Evolutionary conservation across 1,139 yeast genomes (phyloP).

Genomic region (Pichia sp.): DNA sequence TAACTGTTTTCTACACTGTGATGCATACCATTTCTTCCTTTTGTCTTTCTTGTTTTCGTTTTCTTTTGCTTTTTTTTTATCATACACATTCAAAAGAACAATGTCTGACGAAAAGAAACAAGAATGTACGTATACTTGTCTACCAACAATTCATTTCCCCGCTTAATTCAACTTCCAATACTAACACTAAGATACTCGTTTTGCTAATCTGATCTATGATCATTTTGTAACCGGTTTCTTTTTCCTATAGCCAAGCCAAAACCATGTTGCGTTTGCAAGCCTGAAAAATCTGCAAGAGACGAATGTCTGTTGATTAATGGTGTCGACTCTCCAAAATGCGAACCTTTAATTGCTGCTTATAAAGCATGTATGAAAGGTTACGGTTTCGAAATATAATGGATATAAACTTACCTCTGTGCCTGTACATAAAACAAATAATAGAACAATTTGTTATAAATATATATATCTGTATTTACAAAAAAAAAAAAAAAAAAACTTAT

Average conservation of each 20-base stretch:
- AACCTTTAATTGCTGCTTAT: conserved; percentile 61
- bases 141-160: too few relatives aligned
- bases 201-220: too few relatives aligned
- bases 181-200: not conserved
- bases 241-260: conserved; percentile 53
- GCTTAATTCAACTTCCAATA: not conserved
- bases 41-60: not conserved
- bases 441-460: not conserved
- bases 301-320: conserved; percentile 82
- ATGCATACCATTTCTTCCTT: too few relatives aligned
- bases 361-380: conserved; percentile 87
- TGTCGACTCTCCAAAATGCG: conserved; percentile 79
- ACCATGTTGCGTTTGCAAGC: conserved; percentile 94
- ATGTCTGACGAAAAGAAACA: conserved; percentile 22
- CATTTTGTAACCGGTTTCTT: not conserved
- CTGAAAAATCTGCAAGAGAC: conserved; percentile 78
- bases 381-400: conserved; percentile 56
- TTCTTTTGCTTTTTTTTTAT: not conserved
- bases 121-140: conserved; percentile 17
- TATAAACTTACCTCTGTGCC: not conserved
- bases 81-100: not conserved
- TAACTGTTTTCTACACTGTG: too few relatives aligned
- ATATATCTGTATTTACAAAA: not conserved
- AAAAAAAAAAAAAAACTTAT: not conserved
- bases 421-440: too few relatives aligned